Conservation (phyloP, 345 rosid genomes). For the Rhodamnia argentea region DNA sequence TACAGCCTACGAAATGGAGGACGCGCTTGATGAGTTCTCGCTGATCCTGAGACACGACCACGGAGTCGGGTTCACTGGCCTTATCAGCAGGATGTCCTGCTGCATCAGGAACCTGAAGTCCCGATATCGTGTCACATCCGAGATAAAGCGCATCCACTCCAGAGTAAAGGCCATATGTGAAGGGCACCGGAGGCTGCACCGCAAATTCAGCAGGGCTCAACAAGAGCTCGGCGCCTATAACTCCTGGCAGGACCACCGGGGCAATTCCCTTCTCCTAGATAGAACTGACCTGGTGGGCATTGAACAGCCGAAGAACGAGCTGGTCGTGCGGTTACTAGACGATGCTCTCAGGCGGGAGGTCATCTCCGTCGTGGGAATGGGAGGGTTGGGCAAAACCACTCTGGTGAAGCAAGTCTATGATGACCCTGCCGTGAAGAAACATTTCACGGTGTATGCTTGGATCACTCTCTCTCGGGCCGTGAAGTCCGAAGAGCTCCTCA, state of each 20-base stretch:
- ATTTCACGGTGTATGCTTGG: conserved; percentile 18
- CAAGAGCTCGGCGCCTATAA: not conserved
- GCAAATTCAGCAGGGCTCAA: conserved; percentile 1
- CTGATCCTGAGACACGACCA: conserved; percentile 10
- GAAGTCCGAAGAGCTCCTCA: conserved; percentile 11
- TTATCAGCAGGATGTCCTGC: conserved; percentile 8
- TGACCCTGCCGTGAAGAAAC: conserved; percentile 8
- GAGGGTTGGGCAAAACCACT: conserved; percentile 35
- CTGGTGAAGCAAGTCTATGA: conserved; percentile 28
- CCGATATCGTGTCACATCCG: conserved; percentile 5
- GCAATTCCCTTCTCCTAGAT: conserved; percentile 25
- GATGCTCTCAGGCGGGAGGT: conserved; percentile 3
- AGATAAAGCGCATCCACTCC: conserved; percentile 9
- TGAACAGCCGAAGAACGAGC: conserved; percentile 13
- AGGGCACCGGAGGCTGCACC: conserved; percentile 10
- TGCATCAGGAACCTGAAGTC: conserved; percentile 14
- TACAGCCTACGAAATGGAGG: conserved; percentile 21
- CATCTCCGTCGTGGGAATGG: conserved; percentile 26
- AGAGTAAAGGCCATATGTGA: conserved; percentile 5
- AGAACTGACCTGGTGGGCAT: conserved; percentile 25
- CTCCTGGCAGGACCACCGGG: conserved; percentile 12
- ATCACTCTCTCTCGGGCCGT: conserved; percentile 15
- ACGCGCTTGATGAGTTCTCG: conserved; percentile 16
- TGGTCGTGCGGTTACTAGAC: conserved; percentile 4
- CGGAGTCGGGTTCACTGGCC: conserved; percentile 2